These are phyloP conservation scores for Breynia disticha DNA, from an alignment of 441 rosid species.

Conservation along the genomic window DNA sequence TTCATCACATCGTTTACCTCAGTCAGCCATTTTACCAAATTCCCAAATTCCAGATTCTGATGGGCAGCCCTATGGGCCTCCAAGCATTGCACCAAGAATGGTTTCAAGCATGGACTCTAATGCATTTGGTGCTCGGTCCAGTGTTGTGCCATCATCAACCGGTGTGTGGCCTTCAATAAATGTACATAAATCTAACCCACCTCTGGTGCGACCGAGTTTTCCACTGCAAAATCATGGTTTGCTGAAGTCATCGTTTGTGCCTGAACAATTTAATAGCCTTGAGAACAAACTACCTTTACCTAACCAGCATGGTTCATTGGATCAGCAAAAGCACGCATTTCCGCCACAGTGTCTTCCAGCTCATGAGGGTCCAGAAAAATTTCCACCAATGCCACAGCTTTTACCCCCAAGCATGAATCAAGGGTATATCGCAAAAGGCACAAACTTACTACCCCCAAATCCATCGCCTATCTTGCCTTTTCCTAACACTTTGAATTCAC, in stretches of 20 bases:
- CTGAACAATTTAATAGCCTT: too few species aligned
- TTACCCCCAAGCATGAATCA: conserved; percentile 36
- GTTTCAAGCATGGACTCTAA: too few species aligned
- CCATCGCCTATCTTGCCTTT: conserved; percentile 26
- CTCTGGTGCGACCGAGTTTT: conserved; percentile 32
- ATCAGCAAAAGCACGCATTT: conserved; percentile 43
- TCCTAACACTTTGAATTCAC: conserved; percentile 25
- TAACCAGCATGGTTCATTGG: conserved; percentile 34
- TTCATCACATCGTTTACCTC: conserved; percentile 27
- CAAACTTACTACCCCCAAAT: conserved; percentile 27
- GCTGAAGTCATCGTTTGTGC: conserved; percentile 31
- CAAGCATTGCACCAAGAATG: conserved; percentile 30
- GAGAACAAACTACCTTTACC: conserved; percentile 28
- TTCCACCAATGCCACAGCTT: conserved; percentile 25
- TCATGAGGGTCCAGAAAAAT: conserved; percentile 31
- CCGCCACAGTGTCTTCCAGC: conserved; percentile 34
- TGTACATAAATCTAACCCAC: conserved; percentile 46
- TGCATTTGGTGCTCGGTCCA: conserved; percentile 23
- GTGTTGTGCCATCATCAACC: conserved; percentile 19
- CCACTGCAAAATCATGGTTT: conserved; percentile 32
- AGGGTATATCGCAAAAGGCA: conserved; percentile 40
- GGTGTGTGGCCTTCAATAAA: conserved; percentile 46
- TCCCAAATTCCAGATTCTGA: conserved; percentile 34
- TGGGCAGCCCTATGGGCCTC: conserved; percentile 30
- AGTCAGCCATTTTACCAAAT: conserved; percentile 29